Evolutionary conservation across 192 early-diverging fungal species (phyloP).

Genomic region (Kickxella alabastrina): DNA sequence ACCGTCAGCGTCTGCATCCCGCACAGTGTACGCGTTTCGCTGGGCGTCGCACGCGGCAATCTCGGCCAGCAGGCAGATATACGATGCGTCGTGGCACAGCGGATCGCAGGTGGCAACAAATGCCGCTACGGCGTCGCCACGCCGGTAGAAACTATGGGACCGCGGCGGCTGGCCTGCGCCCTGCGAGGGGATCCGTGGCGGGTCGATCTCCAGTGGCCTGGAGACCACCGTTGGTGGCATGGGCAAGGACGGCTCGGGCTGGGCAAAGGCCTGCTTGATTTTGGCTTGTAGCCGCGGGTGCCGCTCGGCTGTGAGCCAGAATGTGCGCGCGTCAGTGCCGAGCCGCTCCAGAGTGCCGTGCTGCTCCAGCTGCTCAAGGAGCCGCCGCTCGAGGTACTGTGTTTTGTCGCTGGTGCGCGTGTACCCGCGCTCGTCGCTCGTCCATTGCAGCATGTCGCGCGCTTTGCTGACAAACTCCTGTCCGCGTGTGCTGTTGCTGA

Average conservation of each 20-base stretch:
- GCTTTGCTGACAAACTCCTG: constrained; percentile 15
- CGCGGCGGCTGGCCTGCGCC: constrained; percentile 6
- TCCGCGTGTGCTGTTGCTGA: constrained; percentile 17
- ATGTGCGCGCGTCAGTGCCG: constrained; percentile 35
- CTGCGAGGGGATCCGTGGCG: constrained; percentile 15
- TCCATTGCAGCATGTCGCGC: constrained; percentile 7
- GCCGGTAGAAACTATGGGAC: constrained; percentile 36
- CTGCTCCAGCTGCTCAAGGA: constrained; percentile 14
- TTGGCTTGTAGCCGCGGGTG: not conserved
- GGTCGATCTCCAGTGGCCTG: constrained; percentile 24
- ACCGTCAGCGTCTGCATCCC: constrained; percentile 13
- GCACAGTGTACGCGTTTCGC: constrained; percentile 35
- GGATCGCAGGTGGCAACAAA: constrained; percentile 20
- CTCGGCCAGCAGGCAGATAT: constrained; percentile 24
- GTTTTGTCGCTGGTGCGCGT: not conserved
- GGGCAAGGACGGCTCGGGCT: not conserved
- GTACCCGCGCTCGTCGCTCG: constrained; percentile 5
- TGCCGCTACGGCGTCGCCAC: constrained; percentile 37
- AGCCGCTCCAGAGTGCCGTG: constrained; percentile 22
- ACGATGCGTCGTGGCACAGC: constrained; percentile 8
- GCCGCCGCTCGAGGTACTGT: constrained; percentile 8
- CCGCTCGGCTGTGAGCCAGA: constrained; percentile 14
- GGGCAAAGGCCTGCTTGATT: constrained; percentile 8
- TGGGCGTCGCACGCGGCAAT: constrained; percentile 29
- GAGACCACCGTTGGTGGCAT: not conserved